These are phyloP conservation scores for Ceratobasidium papillatum DNA, from an alignment of 1,284 basidiomycete species.

Conservation along the genomic window DNA sequence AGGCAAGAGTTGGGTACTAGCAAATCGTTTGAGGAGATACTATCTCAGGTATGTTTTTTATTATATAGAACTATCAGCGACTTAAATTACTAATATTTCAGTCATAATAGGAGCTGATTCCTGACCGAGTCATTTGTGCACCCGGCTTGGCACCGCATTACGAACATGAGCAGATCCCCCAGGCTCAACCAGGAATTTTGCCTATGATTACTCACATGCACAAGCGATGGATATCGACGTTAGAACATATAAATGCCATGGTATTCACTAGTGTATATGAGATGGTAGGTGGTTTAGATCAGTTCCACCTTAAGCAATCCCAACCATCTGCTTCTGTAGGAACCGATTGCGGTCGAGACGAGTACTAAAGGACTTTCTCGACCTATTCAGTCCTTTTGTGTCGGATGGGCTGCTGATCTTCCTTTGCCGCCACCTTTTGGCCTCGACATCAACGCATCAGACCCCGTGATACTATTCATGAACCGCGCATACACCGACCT, in stretches of 20 bases:
- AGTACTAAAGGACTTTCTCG: not conserved
- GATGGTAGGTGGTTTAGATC: not conserved
- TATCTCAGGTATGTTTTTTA: not conserved
- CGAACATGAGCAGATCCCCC: conserved; percentile 7
- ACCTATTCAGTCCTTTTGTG: not conserved
- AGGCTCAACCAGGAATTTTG: not conserved
- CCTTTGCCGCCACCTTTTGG: too few species aligned
- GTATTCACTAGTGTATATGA: not conserved
- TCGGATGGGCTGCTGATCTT: not conserved
- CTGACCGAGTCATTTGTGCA: not conserved
- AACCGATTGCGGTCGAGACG: not conserved
- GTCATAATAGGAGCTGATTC: not conserved
- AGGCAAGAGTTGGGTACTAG: not conserved
- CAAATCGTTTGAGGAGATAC: conserved; percentile 5
- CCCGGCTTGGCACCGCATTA: not conserved
- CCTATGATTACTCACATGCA: not conserved
- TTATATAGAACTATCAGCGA: not conserved
- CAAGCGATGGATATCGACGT: not conserved
- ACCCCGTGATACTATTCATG: not conserved
- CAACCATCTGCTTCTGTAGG: not conserved
- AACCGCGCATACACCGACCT: conserved; percentile 20
- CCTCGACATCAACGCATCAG: not conserved
- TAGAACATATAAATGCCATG: not conserved
- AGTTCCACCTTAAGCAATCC: not conserved
- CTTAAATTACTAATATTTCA: not conserved